A percentile compares a stretch with the other conserved stretches of the same genome.
Evolutionary conservation across 352 stramenopile genomes (phyloP).

Genomic region (Globisporangium parvum): DNA sequence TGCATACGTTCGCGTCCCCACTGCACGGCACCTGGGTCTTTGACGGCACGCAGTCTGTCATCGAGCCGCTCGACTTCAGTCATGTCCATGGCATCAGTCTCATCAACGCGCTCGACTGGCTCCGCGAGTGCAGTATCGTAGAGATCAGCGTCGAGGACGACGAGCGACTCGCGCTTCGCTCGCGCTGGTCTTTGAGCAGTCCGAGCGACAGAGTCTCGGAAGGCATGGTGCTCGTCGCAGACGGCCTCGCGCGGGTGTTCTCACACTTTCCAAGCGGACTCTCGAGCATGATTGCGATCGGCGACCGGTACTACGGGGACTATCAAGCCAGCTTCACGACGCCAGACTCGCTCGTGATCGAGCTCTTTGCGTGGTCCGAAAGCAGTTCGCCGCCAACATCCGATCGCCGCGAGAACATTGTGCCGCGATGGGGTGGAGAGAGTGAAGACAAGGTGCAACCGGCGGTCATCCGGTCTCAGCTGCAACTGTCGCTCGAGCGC

Average conservation of each 20-base stretch:
- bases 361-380: slow-evolving; percentile 9
- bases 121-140: slow-evolving; percentile 11
- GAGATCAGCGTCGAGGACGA: slow-evolving; percentile 6
- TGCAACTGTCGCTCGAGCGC: slow-evolving; percentile 8
- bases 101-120: slow-evolving; percentile 10
- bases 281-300: slow-evolving; percentile 11
- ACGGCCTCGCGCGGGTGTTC: slow-evolving; percentile 7
- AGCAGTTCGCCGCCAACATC: not conserved
- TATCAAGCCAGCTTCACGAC: slow-evolving; percentile 10
- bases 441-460: not conserved
- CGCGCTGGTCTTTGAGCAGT: slow-evolving; percentile 3
- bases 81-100: not conserved
- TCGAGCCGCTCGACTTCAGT: not conserved
- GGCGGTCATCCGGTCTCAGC: slow-evolving; percentile 3
- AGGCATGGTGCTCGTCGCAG: slow-evolving; percentile 3
- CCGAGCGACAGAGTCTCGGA: not conserved
- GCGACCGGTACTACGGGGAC: slow-evolving; percentile 3
- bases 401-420: not conserved
- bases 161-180: slow-evolving; percentile 5
- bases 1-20: slow-evolving; percentile 7
- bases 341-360: slow-evolving; percentile 7
- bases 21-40: slow-evolving; percentile 9
- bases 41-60: slow-evolving; percentile 6
- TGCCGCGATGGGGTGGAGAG: not conserved
- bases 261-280: slow-evolving; percentile 12